Conservation (phyloP, 2,329 filamentous ascomycete genomes). For the Akanthomyces lecanii region DNA sequence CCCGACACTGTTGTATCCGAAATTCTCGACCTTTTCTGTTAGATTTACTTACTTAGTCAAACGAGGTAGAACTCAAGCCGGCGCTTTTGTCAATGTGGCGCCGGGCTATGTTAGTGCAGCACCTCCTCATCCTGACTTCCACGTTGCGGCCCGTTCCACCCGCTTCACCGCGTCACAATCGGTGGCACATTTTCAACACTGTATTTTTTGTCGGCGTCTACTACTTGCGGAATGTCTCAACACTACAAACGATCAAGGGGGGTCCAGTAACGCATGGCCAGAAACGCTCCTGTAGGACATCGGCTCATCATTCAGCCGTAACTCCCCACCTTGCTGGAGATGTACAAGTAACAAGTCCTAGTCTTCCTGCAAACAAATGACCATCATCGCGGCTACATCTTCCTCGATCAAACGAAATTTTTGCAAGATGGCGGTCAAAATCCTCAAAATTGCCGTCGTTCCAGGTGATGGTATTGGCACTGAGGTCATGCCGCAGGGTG, state of each 20-base stretch:
- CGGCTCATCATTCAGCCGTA: slow-evolving; percentile 27
- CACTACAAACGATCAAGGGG: not conserved
- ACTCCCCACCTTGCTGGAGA: not conserved
- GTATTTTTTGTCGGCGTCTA: not conserved
- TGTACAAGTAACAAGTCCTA: not conserved
- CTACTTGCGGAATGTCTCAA: not conserved
- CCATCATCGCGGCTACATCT: not conserved
- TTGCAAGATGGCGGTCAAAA: slow-evolving; percentile 31
- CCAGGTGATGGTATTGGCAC: slow-evolving; percentile 67
- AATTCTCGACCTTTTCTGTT: slow-evolving; percentile 35
- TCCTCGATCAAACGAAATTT: not conserved
- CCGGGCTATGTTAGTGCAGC: too few species aligned
- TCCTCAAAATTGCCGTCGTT: slow-evolving; percentile 53
- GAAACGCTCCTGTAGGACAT: slow-evolving; percentile 36
- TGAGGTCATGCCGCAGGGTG: slow-evolving; percentile 62
- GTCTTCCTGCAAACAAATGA: too few species aligned
- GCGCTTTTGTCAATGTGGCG: too few species aligned
- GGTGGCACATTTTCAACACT: not conserved
- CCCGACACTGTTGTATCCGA: slow-evolving; percentile 42
- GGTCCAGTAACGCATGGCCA: too few species aligned
- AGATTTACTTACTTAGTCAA: slow-evolving; percentile 32
- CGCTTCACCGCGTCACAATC: not conserved
- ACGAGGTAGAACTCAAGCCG: too few species aligned
- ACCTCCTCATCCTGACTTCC: not conserved
- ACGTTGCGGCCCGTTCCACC: not conserved